Evolutionary conservation across 23 red algal species (phyloP), one percentile per base, ranked within the genome.

Genomic region (Gracilaria domingensis): DNA sequence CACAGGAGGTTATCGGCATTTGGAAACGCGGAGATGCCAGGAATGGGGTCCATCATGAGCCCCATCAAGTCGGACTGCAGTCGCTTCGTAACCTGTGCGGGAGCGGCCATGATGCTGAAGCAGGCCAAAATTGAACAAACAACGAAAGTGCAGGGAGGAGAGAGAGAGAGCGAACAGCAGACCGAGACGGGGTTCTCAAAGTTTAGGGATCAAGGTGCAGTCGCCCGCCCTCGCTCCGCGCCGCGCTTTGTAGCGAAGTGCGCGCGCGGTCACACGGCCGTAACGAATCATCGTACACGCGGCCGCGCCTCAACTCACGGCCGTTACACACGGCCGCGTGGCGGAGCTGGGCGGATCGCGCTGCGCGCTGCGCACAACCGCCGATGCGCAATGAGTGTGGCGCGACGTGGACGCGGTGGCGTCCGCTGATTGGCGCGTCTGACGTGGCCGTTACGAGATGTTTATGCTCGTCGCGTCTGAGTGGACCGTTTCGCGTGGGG

Each of bases 11-110:
- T 82, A 79, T 98, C 96, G 21, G 79, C 85, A 38, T 94, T 75
- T 0, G 96, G 96, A 62, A 98, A 98, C 13, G 96, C 96, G 18
- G 81, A 75, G 44, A 98, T 82, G 78, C 92, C 96, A 2, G 96
- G 87, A 33, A 91, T 87, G 81, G 83, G 56, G 71, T 98, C 92
- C 56, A 93, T 86, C 96, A 98, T 98, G n/a, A 98, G 80, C 35
- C 16, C 35, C 72, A 92, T 83, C 57, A 98, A 88, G 81, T 98
- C 96, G 14, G 88, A 74, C 45, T 98, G 86, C 42, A 98, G 92
- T 24, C 96, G 91, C 87, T 98, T 98, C 26, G 91, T 75, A 32
- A 88, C 94, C 17, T 66, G 70, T 3, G 39, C 75, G 14, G 36
- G 30, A 35, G 25, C 42, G 39, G 80, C 38, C 89, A 93, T 93